A percentile compares a stretch with the other conserved stretches of the same genome.
Conservation (phyloP, 2,329 filamentous ascomycete species). For the Leptographium flavum region DNA sequence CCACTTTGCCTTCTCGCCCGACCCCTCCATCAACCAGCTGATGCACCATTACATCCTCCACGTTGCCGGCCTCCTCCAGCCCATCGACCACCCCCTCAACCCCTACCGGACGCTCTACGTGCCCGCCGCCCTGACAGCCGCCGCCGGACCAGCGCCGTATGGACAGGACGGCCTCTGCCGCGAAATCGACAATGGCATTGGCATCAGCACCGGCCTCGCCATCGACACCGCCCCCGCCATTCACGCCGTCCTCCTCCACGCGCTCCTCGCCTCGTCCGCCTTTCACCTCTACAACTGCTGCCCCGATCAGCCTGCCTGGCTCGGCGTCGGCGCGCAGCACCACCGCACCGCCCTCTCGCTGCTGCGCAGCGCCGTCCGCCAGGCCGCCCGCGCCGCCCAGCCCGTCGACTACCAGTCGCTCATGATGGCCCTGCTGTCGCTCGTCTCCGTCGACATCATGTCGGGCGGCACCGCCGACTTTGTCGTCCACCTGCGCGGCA, state of each 20-base stretch:
- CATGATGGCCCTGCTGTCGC: constrained; percentile 7
- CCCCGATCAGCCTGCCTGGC: neutral
- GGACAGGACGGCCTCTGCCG: no score
- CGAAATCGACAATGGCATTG: no score
- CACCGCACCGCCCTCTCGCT: constrained; percentile 1
- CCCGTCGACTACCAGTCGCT: neutral
- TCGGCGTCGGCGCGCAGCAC: neutral
- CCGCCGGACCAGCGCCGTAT: neutral
- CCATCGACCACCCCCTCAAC: constrained; percentile 4
- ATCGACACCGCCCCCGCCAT: neutral
- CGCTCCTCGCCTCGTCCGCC: constrained; percentile 2
- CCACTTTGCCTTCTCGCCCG: neutral
- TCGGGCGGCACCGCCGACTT: constrained; percentile 7
- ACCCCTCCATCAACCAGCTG: constrained; percentile 1
- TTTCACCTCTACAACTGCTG: constrained; percentile 6
- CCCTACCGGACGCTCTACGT: constrained; percentile 4
- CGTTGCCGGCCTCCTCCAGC: constrained; percentile 5
- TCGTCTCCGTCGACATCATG: constrained; percentile 7
- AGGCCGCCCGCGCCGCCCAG: neutral
- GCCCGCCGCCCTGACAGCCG: neutral
- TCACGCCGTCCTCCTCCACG: constrained; percentile 1
- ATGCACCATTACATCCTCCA: constrained; percentile 5
- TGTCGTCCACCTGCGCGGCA: constrained; percentile 2
- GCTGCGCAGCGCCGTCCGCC: neutral
- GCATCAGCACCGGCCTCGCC: neutral